Percentiles rank a stretch among this genome's conserved stretches.
These are phyloP conservation scores for Selaginella tamariscina DNA, from an alignment of 75 land plant genomes.

Conservation along the genomic window DNA sequence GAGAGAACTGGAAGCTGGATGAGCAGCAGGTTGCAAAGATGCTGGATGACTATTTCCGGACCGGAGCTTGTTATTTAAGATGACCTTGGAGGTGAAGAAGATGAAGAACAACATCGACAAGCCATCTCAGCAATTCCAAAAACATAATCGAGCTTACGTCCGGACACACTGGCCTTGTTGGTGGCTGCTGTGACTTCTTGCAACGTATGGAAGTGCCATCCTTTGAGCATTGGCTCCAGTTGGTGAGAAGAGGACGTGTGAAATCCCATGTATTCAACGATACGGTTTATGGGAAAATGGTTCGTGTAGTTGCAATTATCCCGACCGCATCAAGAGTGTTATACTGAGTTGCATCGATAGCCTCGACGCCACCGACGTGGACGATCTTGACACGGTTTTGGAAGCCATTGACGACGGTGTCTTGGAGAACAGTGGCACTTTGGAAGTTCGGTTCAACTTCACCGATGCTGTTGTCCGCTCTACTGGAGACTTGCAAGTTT, in stretches of 20 bases:
- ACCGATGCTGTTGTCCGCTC: neutral
- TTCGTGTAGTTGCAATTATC: neutral
- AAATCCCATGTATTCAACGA: neutral
- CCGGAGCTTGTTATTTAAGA: neutral
- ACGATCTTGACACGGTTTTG: neutral
- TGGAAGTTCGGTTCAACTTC: neutral
- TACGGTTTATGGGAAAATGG: neutral
- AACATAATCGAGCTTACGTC: neutral
- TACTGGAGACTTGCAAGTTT: neutral
- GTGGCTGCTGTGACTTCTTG: neutral
- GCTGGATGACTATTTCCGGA: neutral
- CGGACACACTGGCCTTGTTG: neutral
- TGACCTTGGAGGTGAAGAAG: neutral
- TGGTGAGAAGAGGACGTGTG: neutral
- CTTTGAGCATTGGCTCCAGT: neutral
- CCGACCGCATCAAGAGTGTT: neutral
- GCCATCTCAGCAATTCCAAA: neutral
- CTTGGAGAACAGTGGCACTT: neutral
- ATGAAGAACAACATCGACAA: neutral
- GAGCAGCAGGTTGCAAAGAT: neutral
- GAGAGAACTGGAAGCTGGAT: neutral
- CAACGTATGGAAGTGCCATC: neutral
- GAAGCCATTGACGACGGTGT: conserved; percentile 3
- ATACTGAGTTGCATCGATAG: neutral
- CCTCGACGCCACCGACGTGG: neutral